Evolutionary conservation across 2,329 filamentous ascomycete genomes (phyloP).

Genomic region (Davidsoniella virescens): DNA sequence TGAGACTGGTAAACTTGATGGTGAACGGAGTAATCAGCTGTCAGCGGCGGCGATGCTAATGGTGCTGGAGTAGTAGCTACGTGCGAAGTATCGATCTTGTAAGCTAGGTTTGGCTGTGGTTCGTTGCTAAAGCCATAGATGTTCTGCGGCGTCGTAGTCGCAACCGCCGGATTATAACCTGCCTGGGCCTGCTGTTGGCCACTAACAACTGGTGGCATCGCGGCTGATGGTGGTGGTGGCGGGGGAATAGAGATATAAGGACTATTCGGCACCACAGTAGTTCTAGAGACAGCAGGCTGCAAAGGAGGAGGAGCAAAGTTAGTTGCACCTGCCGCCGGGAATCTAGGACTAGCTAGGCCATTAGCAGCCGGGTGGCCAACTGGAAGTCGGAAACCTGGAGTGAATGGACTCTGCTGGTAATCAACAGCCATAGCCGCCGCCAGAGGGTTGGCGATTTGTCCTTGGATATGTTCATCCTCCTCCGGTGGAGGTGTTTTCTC

Average conservation of each 20-base stretch:
- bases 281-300: slow-evolving; percentile 28
- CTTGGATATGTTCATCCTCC: slow-evolving; percentile 26
- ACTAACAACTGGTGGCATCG: slow-evolving; percentile 14
- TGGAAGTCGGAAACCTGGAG: slow-evolving; percentile 33
- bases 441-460: slow-evolving; percentile 38
- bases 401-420: slow-evolving; percentile 35
- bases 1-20: slow-evolving; percentile 29
- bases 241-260: slow-evolving; percentile 17
- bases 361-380: slow-evolving; percentile 27
- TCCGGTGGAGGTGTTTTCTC: slow-evolving; percentile 69
- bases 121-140: slow-evolving; percentile 1
- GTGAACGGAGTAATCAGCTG: slow-evolving; percentile 42
- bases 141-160: slow-evolving; percentile 16
- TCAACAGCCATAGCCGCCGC: slow-evolving; percentile 42
- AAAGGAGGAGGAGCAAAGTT: slow-evolving; percentile 20
- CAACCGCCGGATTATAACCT: slow-evolving; percentile 10
- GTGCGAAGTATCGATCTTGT: slow-evolving; percentile 13
- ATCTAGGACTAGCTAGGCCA: slow-evolving; percentile 25
- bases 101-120: background rate
- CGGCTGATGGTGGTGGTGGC: slow-evolving; percentile 24
- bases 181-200: slow-evolving; percentile 13
- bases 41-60: slow-evolving; percentile 16
- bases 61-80: slow-evolving; percentile 13
- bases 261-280: slow-evolving; percentile 28
- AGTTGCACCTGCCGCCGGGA: slow-evolving; percentile 28